These are phyloP conservation scores for Globisporangium paroecandrum DNA, from an alignment of 352 stramenopile genomes.

Conservation along the genomic window DNA sequence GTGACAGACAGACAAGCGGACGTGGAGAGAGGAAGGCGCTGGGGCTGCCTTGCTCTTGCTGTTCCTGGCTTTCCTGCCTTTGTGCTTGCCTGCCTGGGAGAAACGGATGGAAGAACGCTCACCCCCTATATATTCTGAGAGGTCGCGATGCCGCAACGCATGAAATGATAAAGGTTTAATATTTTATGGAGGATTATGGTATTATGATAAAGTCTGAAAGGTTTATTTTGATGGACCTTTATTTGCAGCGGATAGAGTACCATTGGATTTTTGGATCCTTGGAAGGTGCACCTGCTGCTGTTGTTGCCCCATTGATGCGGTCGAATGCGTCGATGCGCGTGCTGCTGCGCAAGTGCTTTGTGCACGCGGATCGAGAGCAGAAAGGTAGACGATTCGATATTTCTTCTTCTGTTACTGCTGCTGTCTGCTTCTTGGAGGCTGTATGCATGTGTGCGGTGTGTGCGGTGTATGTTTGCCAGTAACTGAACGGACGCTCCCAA, in stretches of 20 bases:
- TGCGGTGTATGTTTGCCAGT: not conserved
- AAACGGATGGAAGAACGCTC: constrained; percentile 27
- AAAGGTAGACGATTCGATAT: constrained; percentile 29
- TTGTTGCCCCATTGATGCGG: not conserved
- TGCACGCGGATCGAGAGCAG: constrained; percentile 31
- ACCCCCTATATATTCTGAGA: constrained; percentile 6
- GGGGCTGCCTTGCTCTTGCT: not conserved
- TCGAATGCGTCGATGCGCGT: not conserved
- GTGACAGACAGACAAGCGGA: not conserved
- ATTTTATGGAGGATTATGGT: not conserved
- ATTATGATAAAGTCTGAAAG: not conserved
- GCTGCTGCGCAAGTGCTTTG: constrained; percentile 42
- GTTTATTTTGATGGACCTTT: not conserved
- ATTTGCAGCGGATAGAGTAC: not conserved
- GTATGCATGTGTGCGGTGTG: not conserved
- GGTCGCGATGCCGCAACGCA: not conserved
- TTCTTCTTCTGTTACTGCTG: not conserved
- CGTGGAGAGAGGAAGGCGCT: not conserved
- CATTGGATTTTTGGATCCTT: not conserved
- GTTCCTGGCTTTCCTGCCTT: constrained; percentile 5
- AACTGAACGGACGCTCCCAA: not conserved
- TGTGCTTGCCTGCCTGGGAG: constrained; percentile 6
- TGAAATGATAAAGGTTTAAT: not conserved
- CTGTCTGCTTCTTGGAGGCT: not conserved
- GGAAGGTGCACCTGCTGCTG: not conserved